Evolutionary conservation across 441 rosid species (phyloP).

Genomic region (Gossypium aridum): DNA sequence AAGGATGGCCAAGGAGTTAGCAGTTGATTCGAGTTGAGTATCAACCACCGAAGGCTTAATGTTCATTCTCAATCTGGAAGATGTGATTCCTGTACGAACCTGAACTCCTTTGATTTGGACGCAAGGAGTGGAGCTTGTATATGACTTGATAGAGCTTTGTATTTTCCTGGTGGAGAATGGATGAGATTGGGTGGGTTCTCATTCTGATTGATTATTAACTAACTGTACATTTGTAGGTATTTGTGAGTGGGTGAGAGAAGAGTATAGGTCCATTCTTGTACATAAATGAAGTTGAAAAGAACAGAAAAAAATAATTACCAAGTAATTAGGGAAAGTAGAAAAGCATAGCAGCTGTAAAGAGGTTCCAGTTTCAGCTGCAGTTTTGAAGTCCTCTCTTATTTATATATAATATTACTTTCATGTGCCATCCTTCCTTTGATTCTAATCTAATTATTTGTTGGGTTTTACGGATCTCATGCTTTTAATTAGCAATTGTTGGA

Average conservation of each 20-base stretch:
- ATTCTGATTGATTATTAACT: constrained; percentile 11
- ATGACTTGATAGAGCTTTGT: neutral
- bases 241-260: constrained; percentile 23
- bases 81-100: neutral
- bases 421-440: neutral
- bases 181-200: neutral
- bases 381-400: constrained; percentile 37
- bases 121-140: constrained; percentile 5
- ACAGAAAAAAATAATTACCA: constrained; percentile 20
- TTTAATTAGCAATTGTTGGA: neutral
- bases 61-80: constrained; percentile 4
- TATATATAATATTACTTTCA: neutral
- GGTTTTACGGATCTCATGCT: neutral
- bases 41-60: constrained; percentile 10
- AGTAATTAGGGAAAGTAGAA: constrained; percentile 18
- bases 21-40: neutral
- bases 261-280: constrained; percentile 51
- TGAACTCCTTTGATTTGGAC: neutral
- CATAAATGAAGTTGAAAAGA: constrained; percentile 34
- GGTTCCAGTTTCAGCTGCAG: constrained; percentile 37
- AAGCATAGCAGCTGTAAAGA: constrained; percentile 28
- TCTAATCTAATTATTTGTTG: neutral
- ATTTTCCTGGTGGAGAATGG: neutral
- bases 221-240: constrained; percentile 71
- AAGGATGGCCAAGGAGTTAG: constrained; percentile 15